Conservation (phyloP, 1,284 basidiomycete genomes). For the Papiliotrema laurentii region DNA sequence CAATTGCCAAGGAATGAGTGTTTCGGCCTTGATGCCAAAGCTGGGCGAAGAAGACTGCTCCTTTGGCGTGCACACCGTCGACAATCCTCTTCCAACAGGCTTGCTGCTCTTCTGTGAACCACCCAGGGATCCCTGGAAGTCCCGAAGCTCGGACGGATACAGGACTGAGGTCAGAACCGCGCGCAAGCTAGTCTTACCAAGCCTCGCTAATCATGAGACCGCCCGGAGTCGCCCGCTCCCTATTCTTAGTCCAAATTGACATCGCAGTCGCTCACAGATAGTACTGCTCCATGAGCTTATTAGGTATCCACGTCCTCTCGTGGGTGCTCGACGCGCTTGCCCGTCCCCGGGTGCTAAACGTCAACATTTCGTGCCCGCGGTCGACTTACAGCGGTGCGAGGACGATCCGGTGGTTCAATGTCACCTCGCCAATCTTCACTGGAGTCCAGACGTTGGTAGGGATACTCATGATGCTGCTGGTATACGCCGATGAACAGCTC, state of each 20-base stretch:
- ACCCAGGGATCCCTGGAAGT: constrained; percentile 12
- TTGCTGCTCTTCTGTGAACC: constrained; percentile 27
- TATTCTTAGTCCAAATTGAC: too few species aligned
- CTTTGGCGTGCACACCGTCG: constrained; percentile 22
- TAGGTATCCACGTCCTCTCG: constrained; percentile 13
- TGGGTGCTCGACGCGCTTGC: constrained; percentile 5
- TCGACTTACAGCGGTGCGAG: constrained; percentile 17
- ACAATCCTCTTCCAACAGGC: constrained; percentile 26
- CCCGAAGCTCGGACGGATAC: constrained; percentile 19
- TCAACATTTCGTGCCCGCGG: background rate
- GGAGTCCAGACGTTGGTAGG: constrained; percentile 10
- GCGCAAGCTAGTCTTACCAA: constrained; percentile 6
- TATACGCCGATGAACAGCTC: background rate
- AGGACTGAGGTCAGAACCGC: constrained; percentile 6
- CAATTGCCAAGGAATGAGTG: constrained; percentile 13
- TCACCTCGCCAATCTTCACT: constrained; percentile 10
- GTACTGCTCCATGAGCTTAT: constrained; percentile 17
- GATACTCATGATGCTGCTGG: constrained; percentile 2
- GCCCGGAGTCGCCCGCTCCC: constrained; percentile 17
- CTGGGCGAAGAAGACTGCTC: constrained; percentile 28
- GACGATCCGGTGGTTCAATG: constrained; percentile 14
- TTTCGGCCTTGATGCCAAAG: constrained; percentile 20
- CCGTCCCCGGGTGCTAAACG: constrained; percentile 13
- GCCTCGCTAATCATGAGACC: constrained; percentile 27
- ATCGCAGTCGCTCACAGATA: constrained; percentile 16